These are phyloP conservation scores for Millerago galiae DNA, from an alignment of 805 yeast species.

Conservation along the genomic window DNA sequence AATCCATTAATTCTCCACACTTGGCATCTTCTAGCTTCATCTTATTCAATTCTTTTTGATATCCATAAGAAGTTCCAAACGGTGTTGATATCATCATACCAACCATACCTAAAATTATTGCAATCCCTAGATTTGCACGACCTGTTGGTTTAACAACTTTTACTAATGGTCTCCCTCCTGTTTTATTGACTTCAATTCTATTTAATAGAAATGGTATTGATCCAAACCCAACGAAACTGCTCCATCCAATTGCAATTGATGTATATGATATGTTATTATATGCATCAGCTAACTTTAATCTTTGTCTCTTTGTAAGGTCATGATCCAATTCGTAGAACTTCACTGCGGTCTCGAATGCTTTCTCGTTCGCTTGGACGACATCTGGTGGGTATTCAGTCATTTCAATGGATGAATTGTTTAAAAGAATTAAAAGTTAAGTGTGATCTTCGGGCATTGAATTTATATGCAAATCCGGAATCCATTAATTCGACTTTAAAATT, in stretches of 20 bases:
- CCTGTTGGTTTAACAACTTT: conserved; percentile 26
- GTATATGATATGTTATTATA: conserved; percentile 31
- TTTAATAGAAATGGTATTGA: conserved; percentile 36
- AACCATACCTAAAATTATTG: conserved; percentile 35
- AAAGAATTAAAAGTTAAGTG: too few species aligned
- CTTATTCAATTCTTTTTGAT: conserved; percentile 26
- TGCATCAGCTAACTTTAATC: conserved; percentile 34
- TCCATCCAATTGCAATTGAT: conserved; percentile 33
- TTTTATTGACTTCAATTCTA: conserved; percentile 16
- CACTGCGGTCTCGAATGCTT: conserved; percentile 36
- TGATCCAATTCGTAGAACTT: conserved; percentile 46
- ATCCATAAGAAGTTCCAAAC: conserved; percentile 26
- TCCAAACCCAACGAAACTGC: conserved; percentile 35
- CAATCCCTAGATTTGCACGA: conserved; percentile 34
- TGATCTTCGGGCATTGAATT: too few species aligned
- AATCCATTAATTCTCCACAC: conserved; percentile 25
- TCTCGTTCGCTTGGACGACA: conserved; percentile 1
- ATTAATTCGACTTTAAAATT: too few species aligned
- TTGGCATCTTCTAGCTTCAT: conserved; percentile 26
- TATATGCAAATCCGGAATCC: too few species aligned
- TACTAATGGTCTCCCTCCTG: background rate
- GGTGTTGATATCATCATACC: conserved; percentile 31
- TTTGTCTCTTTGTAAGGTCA: conserved; percentile 32
- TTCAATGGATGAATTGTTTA: background rate
- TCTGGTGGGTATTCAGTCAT: conserved; percentile 1